Base-by-base conservation (phyloP, 805 yeast genomes). In the Starmerella riodocensis region DNA sequence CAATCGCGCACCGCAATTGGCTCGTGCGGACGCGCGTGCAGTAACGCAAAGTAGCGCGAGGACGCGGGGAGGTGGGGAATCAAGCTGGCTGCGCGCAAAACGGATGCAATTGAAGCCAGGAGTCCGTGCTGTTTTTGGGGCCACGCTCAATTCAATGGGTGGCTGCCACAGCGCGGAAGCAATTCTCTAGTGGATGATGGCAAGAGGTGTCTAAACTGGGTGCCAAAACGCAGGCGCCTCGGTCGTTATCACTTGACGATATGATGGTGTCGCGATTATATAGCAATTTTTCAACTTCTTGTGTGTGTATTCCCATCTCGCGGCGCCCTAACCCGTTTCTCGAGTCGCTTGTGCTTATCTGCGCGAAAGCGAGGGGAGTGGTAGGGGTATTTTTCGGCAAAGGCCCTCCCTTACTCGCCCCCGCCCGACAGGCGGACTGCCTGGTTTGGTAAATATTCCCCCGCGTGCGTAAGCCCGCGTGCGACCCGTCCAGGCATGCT, bases 121-220 rank as follows among this genome's bases (percentile, higher is more conserved):
- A 12, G 22, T 12, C 18, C 23, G 31, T 13, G 18, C 9, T 24
- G 13, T 11, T 11, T 7, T 20, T 18, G 7, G 19, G 42, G 39
- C 39, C 46, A 45, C 48, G 26, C 45, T 11, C 48, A 45, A 45
- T 12, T 38, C 24, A 45, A 45, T 45, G 48, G 48, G 48, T 45
- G 45, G 45, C 17, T 38, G 21, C 5, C 9, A n/a, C 14, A 32
- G 7, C 19, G 16, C 34, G 14, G 21, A 21, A 31, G 16, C 26
- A 9, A 31, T n/a, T n/a, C n/a, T n/a, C n/a, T n/a, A n/a, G 28
- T 16, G 19, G 4, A 9, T 8, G 36, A 6, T 9, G 19, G 34
- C 8, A 11, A 17, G 23, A 17, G 7, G 20, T 6, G 14, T 5
- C 14, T 9, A 17, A 14, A 8, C n/a, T n/a, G n/a, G n/a, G 28